Conservation (phyloP, 1,284 basidiomycete species). For the Sanguinoderma infundibulare region DNA sequence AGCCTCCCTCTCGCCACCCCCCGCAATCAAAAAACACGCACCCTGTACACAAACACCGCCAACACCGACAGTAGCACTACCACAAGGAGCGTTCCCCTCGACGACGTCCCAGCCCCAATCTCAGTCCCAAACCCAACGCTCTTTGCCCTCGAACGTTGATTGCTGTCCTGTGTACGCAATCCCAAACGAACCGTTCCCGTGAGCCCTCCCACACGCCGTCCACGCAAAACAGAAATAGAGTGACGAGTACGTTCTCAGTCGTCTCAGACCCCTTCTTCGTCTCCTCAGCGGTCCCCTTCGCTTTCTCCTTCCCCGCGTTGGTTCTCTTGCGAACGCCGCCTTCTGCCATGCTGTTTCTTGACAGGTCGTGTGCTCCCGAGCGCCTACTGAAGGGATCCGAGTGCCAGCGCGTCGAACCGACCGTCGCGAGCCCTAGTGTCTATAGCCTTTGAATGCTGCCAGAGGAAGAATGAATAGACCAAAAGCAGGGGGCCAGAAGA, state of each 20-base stretch:
- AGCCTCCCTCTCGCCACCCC: not conserved
- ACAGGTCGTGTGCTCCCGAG: not conserved
- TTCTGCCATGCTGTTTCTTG: not conserved
- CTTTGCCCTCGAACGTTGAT: not conserved
- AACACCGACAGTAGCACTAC: slow-evolving; percentile 20
- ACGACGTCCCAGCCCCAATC: not conserved
- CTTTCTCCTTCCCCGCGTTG: not conserved
- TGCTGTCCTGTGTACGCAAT: not conserved
- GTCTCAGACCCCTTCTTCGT: not conserved
- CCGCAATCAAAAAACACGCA: not conserved
- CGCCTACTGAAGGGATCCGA: not conserved
- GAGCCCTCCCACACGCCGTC: not conserved
- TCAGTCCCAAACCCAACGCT: too few relatives aligned
- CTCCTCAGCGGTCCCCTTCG: not conserved
- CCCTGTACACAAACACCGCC: slow-evolving; percentile 18
- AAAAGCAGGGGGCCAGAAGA: not conserved
- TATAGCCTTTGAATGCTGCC: not conserved
- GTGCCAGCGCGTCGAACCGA: slow-evolving; percentile 14
- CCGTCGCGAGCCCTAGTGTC: slow-evolving; percentile 5
- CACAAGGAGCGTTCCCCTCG: slow-evolving; percentile 5
- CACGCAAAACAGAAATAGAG: not conserved
- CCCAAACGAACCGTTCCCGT: not conserved
- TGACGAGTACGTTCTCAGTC: slow-evolving; percentile 5
- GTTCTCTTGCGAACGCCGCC: slow-evolving; percentile 9
- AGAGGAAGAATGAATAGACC: not conserved